Conservation (phyloP, 2,329 filamentous ascomycete species). For the Tolypocladium inflatum region DNA sequence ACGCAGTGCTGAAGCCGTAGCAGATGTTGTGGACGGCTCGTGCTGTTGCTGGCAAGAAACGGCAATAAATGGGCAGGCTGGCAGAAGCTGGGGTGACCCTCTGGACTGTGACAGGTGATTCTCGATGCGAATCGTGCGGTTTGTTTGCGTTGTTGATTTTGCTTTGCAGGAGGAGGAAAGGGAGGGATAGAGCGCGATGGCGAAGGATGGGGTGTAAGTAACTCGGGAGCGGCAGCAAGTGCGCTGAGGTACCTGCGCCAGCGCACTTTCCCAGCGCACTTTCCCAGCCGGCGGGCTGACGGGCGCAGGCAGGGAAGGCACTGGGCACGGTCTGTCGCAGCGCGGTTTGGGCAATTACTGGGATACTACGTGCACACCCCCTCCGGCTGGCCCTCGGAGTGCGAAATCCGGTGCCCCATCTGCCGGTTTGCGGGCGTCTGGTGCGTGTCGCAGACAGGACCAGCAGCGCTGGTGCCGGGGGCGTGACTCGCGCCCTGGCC, state of each 20-base stretch:
- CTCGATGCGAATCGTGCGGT: constrained; percentile 41
- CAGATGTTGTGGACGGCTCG: constrained; percentile 12
- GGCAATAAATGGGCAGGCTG: constrained; percentile 18
- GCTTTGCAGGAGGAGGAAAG: constrained; percentile 30
- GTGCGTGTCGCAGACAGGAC: neutral
- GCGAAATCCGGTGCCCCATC: neutral
- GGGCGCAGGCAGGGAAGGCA: neutral
- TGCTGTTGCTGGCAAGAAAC: constrained; percentile 7
- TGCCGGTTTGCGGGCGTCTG: neutral
- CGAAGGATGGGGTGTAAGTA: neutral
- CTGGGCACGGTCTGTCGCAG: neutral
- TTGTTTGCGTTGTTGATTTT: constrained; percentile 41
- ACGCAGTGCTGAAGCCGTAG: constrained; percentile 16
- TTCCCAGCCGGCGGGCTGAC: neutral
- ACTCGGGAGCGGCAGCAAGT: neutral
- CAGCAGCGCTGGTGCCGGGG: constrained; percentile 1
- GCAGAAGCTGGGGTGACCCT: constrained; percentile 45
- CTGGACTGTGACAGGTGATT: constrained; percentile 52
- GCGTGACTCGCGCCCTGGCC: neutral
- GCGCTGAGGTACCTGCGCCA: neutral
- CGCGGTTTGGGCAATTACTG: neutral
- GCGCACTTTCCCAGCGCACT: neutral
- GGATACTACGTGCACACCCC: neutral
- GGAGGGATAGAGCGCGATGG: constrained; percentile 17
- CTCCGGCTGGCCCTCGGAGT: neutral